Evolutionary conservation across 2,329 filamentous ascomycete genomes (phyloP), one percentile per base, ranked within the genome.

Genomic region (Periconia macrospinosa): DNA sequence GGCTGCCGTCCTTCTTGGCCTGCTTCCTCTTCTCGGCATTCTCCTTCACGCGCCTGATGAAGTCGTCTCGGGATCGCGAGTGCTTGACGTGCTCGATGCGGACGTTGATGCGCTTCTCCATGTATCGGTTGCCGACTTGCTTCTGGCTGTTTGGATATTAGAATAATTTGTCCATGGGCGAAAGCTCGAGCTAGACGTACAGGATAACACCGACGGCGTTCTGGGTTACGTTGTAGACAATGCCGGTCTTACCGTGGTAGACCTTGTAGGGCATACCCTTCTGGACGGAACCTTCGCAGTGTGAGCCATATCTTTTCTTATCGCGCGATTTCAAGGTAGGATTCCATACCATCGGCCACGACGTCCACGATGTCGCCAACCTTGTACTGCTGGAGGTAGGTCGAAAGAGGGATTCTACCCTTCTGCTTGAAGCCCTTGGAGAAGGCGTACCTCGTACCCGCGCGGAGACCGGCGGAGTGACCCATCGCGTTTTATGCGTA

Each of bases 61-160:
- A 97, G 79, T 94, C 93, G 75, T 97, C 93, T 77, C 94, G 87
- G 75, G 93, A 97, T 79, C 94, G 90, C 70, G 93, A 97, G 77
- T 90, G 90, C 75, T 83, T 82, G 81, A 99, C 86, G 88, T 99
- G 94, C 89, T 99, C 94, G 81, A 97, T 82, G 78, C 94, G 91
- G 83, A 99, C 85, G 88, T 96, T 97, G 85, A 99, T 88, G 80
- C 94, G 93, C 92, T 99, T 99, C 90, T 99, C 94, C 79, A 99
- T 86, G 88, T 97, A 99, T 76, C 93, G 90, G 89, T 97, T 94
- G 83, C 92, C 92, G 79, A 99, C 94, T 81, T 95, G 91, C 88
- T 96, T 97, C 90, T 97, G 93, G 49, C 60, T 63, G 48, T 20
- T 19, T 10, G 6, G 35, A 33, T 43, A 53, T 62, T 55, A 62